Evolutionary conservation across 306 rosid species (phyloP).

Genomic region (Quercus parvula): DNA sequence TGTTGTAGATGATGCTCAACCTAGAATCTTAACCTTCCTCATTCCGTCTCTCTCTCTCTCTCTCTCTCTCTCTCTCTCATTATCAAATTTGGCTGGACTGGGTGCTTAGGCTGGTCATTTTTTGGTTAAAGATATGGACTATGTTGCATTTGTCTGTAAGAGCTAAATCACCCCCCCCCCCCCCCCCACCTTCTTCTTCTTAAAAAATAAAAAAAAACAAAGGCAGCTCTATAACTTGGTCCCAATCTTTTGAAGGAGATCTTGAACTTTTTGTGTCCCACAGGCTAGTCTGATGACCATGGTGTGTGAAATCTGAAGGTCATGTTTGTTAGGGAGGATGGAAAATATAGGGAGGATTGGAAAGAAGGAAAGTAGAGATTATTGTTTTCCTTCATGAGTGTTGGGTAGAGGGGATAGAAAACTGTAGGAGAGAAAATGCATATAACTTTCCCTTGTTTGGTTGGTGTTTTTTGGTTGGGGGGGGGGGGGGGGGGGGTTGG

Average conservation of each 20-base stretch:
- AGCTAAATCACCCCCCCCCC: not conserved
- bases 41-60: not conserved
- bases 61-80: not conserved
- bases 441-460: no score
- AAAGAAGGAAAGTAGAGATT: no score
- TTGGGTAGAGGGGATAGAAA: no score
- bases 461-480: no score
- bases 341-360: no score
- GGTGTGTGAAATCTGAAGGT: not conserved
- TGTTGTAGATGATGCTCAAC: not conserved
- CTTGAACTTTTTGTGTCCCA: not conserved
- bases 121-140: not conserved
- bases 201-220: not conserved
- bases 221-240: not conserved
- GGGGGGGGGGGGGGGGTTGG: no score
- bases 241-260: not conserved
- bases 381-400: no score
- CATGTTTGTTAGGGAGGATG: no score
- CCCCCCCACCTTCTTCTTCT: no score
- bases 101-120: no score
- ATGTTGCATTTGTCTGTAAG: not conserved
- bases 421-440: no score
- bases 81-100: not conserved
- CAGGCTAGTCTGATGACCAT: not conserved
- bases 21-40: not conserved